Evolutionary conservation across 495 filamentous ascomycete genomes (phyloP).

Genomic region (Tuber brumale): DNA sequence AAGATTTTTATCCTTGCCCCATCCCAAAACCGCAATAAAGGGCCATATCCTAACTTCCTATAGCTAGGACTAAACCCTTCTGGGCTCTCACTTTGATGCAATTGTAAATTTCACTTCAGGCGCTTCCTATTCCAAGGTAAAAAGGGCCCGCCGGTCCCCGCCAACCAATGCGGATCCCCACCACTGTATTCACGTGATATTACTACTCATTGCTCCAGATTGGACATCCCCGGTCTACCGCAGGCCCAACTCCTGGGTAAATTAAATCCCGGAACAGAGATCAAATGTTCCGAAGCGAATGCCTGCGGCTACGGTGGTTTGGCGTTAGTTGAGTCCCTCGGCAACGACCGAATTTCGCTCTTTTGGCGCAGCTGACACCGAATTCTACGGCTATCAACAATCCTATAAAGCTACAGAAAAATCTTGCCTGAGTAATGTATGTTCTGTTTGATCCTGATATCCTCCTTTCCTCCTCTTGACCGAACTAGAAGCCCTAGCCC

Average conservation of each 20-base stretch:
- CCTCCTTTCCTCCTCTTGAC: neutral
- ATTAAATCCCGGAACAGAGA: neutral
- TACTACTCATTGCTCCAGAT: neutral
- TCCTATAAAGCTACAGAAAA: neutral
- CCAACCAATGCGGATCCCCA: neutral
- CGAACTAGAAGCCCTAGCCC: neutral
- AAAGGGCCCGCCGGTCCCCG: no score
- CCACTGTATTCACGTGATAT: neutral
- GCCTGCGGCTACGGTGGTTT: neutral
- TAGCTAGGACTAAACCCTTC: no score
- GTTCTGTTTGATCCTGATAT: neutral
- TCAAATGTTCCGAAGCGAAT: neutral
- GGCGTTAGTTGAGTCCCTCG: neutral
- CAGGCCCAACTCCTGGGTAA: neutral
- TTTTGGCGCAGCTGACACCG: neutral
- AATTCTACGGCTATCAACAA: neutral
- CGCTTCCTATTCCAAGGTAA: no score
- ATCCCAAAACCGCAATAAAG: no score
- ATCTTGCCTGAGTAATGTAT: neutral
- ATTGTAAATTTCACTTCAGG: no score
- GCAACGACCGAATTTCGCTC: neutral
- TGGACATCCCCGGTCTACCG: neutral
- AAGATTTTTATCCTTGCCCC: no score
- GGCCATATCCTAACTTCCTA: no score
- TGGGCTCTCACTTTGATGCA: no score